Evolutionary conservation across 306 rosid species (phyloP).

Genomic region (Notholithocarpus densiflorus): DNA sequence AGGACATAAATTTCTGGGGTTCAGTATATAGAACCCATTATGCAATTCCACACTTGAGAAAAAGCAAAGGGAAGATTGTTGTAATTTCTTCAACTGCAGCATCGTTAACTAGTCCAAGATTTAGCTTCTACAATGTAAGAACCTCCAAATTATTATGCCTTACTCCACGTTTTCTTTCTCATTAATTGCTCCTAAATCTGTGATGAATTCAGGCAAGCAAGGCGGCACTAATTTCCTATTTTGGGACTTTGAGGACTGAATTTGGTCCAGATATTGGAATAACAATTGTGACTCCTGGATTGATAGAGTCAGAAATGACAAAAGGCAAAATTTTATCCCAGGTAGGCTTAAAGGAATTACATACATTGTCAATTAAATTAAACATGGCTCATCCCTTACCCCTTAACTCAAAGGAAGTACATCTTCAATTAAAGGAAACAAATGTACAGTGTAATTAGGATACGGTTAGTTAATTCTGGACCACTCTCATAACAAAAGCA

Average conservation of each 20-base stretch:
- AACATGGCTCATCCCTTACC: no score
- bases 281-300: conserved; percentile 27
- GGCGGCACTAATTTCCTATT: conserved; percentile 18
- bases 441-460: no score
- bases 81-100: conserved; percentile 4
- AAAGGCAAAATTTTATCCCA: neutral
- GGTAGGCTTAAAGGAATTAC: neutral
- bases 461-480: no score
- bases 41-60: conserved; percentile 19
- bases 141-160: neutral
- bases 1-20: conserved; percentile 26
- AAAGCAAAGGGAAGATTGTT: conserved; percentile 15
- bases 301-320: neutral
- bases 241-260: conserved; percentile 21
- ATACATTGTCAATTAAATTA: no score
- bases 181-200: neutral
- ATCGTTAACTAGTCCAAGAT: neutral
- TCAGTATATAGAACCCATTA: conserved; percentile 9
- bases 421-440: no score
- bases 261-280: conserved; percentile 14
- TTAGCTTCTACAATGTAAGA: conserved; percentile 16
- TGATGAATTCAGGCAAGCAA: conserved; percentile 24
- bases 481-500: no score
- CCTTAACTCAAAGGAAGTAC: no score
- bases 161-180: neutral